Percentiles rank a stretch among this genome's conserved stretches.
These are phyloP conservation scores for Quercus parvula DNA, from an alignment of 306 rosid species.

Conservation along the genomic window DNA sequence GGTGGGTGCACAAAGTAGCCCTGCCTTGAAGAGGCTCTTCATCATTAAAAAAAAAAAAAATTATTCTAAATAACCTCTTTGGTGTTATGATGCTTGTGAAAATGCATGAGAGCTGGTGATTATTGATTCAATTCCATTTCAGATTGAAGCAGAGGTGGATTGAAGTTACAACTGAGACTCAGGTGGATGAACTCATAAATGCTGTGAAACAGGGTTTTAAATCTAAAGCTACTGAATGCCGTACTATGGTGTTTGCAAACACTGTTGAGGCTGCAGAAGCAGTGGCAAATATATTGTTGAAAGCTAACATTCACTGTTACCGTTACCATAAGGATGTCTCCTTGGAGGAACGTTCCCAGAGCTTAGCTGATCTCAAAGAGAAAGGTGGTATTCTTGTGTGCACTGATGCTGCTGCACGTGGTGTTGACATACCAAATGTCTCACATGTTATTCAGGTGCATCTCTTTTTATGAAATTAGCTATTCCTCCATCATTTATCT, in stretches of 20 bases:
- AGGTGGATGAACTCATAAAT: conserved; percentile 81
- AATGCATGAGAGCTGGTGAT: conserved; percentile 3
- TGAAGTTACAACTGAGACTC: conserved; percentile 73
- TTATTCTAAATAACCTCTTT: not conserved
- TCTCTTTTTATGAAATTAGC: conserved; percentile 10
- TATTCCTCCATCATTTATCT: not conserved
- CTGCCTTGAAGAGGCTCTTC: too few relatives aligned
- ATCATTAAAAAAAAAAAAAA: too few relatives aligned
- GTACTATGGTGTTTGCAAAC: conserved; percentile 94
- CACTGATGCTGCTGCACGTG: conserved; percentile 97
- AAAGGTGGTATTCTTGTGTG: conserved; percentile 94
- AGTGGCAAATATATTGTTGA: conserved; percentile 63
- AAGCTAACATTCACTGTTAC: conserved; percentile 64
- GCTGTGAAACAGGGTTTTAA: conserved; percentile 59
- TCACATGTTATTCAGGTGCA: conserved; percentile 89
- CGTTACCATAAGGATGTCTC: conserved; percentile 84
- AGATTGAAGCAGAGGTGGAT: conserved; percentile 93
- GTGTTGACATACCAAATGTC: conserved; percentile 86
- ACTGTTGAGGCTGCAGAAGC: conserved; percentile 96
- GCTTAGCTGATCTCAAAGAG: conserved; percentile 64
- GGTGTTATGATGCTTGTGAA: conserved; percentile 2
- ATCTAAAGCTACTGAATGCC: conserved; percentile 42
- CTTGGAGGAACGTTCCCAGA: conserved; percentile 80
- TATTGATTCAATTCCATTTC: conserved; percentile 24
- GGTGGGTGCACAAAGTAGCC: too few relatives aligned